A percentile compares a stretch with the other conserved stretches of the same genome.
phyloP scores from a whole-genome alignment of 2,329 filamentous ascomycete genomes.

The Cladophialophora bantiana region DNA sequence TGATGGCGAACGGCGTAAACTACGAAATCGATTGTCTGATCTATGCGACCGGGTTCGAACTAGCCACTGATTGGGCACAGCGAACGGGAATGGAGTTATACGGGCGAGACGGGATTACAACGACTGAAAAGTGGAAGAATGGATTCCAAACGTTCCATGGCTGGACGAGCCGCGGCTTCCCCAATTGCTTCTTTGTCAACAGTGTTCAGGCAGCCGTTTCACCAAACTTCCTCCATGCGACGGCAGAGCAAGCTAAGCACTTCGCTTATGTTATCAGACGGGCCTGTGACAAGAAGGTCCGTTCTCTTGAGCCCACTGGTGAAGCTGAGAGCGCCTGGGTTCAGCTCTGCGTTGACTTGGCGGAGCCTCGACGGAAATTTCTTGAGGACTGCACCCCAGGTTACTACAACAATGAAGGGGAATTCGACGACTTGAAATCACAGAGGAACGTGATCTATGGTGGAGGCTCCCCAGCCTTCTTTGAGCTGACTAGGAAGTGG shows the following conservation, averaged over 20 bases:
- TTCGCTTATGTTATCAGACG: conserved; percentile 33
- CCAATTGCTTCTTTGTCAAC: conserved; percentile 34
- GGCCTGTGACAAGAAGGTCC: conserved; percentile 20
- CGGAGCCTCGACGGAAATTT: conserved; percentile 19
- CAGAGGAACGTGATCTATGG: conserved; percentile 33
- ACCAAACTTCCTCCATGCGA: conserved; percentile 35
- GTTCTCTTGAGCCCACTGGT: conserved; percentile 31
- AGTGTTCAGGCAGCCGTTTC: conserved; percentile 33
- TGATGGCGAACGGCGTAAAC: conserved; percentile 58
- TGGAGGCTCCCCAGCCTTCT: conserved; percentile 25
- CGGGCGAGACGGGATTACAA: conserved; percentile 40
- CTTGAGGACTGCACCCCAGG: conserved; percentile 33
- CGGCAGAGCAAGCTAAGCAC: conserved; percentile 32
- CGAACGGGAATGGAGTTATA: conserved; percentile 40
- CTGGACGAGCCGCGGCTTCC: conserved; percentile 31
- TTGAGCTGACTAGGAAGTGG: conserved; percentile 32
- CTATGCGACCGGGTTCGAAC: conserved; percentile 55
- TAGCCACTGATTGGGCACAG: conserved; percentile 30
- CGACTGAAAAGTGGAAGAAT: conserved; percentile 41
- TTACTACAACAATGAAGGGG: conserved; percentile 36
- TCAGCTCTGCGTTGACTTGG: conserved; percentile 26
- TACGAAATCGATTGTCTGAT: conserved; percentile 59
- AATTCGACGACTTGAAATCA: neutral
- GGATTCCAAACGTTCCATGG: conserved; percentile 34
- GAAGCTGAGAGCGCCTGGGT: conserved; percentile 33